Evolutionary conservation across 768 basidiomycete species (phyloP), one percentile per base, ranked within the genome.

Genomic region (Suillus alpinus): DNA sequence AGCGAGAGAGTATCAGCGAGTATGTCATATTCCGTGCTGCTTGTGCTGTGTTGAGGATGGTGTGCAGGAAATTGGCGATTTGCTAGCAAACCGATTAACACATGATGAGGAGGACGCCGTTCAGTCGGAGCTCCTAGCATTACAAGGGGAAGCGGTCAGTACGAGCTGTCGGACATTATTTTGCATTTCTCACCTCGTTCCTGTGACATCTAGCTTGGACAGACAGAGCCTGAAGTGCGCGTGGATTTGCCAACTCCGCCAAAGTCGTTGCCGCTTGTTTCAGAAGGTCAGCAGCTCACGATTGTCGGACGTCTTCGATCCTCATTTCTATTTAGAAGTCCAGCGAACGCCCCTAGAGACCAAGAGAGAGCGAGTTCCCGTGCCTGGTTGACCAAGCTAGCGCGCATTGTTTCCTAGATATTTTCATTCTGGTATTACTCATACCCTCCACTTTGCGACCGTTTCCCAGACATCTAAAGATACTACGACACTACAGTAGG

Each of bases 61-160:
- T 31, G 13, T 53, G 5, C 67, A 99, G 97, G 97, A 99, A 84
- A 89, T 99, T 56, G 83, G 90, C 63, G 88, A 92, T 70, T 84
- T 96, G 78, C 79, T 99, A 23, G 83, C 89, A 53, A 93, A 89
- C 65, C 87, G 80, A 44, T 81, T 99, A 62, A 88, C 89, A 1
- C 71, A 87, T 13, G 95, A 96, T 49, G 97, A 99, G 50, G 97
- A 99, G 70, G 95, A 97, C 44, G 89, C 87, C 16, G 96, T 99
- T 0, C 92, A 95, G 69, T 80, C 79, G 6, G 97, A 99, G 71
- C 78, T 99, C 31, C 77, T 75, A 31, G 79, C 81, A 56, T 75
- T 99, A 13, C 86, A 95, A 71, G 77, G 73, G 16, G 85, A 86
- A 65, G 74, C 82, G 59, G 88, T 91, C 55, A 39, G 53, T 55